These are phyloP conservation scores for Fremontodendron californicum DNA, from an alignment of 345 rosid genomes.

Conservation along the genomic window DNA sequence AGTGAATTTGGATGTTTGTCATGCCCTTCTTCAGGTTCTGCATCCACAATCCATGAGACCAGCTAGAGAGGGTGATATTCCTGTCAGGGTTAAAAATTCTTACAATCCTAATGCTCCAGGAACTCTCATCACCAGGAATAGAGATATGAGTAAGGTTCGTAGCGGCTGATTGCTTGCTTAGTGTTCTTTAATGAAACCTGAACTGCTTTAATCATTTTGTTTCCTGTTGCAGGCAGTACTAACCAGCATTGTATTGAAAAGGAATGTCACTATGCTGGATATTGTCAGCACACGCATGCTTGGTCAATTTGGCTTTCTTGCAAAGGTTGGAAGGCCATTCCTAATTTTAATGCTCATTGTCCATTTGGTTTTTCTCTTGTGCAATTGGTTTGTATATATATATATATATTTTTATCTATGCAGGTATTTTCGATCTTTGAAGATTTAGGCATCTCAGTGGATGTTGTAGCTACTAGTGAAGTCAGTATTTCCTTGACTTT, in stretches of 20 bases:
- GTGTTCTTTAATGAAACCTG: not conserved
- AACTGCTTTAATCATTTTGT: constrained; percentile 15
- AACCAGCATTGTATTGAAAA: constrained; percentile 95
- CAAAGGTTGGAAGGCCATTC: constrained; percentile 52
- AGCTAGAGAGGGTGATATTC: constrained; percentile 95
- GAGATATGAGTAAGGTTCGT: constrained; percentile 93
- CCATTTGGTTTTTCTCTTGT: not conserved
- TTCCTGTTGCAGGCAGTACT: constrained; percentile 65
- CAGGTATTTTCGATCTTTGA: constrained; percentile 94
- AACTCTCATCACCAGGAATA: constrained; percentile 77
- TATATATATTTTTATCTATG: not conserved
- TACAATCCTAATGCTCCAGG: constrained; percentile 96
- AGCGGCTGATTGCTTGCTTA: not conserved
- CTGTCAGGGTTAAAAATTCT: constrained; percentile 96
- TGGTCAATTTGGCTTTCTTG: constrained; percentile 97
- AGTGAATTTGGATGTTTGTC: constrained; percentile 6
- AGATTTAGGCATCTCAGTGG: constrained; percentile 94
- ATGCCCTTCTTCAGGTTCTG: constrained; percentile 54
- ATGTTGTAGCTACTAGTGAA: constrained; percentile 99
- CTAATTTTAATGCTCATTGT: constrained; percentile 8
- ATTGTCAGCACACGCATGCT: constrained; percentile 98
- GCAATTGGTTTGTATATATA: not conserved
- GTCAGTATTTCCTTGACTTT: constrained; percentile 95
- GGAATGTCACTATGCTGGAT: constrained; percentile 97
- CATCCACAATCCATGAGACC: constrained; percentile 99